Evolutionary conservation across 73 alveolate genomes (phyloP).

Genomic region (Uronychia setigera): DNA sequence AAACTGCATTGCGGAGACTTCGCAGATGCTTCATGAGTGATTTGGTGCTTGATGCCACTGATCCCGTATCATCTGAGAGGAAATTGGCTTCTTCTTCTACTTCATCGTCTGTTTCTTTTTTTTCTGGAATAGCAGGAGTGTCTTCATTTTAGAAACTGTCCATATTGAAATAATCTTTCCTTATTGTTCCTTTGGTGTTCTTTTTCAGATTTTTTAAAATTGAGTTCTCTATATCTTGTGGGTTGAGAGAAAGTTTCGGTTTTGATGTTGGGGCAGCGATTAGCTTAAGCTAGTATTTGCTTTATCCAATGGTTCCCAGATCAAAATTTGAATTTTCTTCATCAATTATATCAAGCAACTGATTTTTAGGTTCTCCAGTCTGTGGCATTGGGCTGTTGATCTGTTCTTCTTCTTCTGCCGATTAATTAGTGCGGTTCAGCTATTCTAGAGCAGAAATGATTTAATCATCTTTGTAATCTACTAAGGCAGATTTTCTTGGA

Average conservation of each 20-base stretch:
- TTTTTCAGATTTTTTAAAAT: constrained; percentile 37
- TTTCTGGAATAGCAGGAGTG: constrained; percentile 14
- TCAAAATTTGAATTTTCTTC: too few relatives aligned
- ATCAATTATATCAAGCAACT: too few relatives aligned
- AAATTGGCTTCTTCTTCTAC: constrained; percentile 40
- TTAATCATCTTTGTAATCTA: too few relatives aligned
- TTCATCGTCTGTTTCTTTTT: constrained; percentile 13
- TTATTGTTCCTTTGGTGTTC: background rate
- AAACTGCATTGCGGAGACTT: constrained; percentile 49
- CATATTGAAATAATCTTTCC: background rate
- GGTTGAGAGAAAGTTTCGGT: background rate
- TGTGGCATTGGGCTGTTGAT: too few relatives aligned
- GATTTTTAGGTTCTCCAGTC: too few relatives aligned
- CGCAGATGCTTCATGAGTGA: constrained; percentile 48
- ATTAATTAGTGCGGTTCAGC: background rate
- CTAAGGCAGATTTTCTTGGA: background rate
- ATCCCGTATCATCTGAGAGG: constrained; percentile 53
- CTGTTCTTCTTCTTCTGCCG: too few relatives aligned
- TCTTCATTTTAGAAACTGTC: constrained; percentile 10
- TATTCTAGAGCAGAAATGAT: too few relatives aligned
- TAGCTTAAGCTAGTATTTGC: background rate
- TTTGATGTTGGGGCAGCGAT: background rate
- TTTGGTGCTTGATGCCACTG: constrained; percentile 49
- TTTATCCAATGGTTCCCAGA: background rate
- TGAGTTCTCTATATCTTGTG: background rate